Evolutionary conservation across 129 eudicot genomes (phyloP).

Genomic region (Pulicaria dysenterica): DNA sequence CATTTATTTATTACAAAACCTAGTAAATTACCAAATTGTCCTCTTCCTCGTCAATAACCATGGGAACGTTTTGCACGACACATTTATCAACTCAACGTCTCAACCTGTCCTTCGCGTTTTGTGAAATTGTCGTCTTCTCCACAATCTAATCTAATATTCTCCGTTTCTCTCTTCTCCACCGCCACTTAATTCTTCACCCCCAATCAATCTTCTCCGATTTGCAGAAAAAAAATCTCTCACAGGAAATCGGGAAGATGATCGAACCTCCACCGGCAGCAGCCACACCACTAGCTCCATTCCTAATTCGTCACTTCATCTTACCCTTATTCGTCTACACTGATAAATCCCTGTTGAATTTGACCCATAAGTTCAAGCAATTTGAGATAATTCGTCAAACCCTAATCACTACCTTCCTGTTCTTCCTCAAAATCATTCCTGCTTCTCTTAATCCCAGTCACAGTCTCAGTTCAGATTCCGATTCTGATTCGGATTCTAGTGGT

Average conservation of each 20-base stretch:
- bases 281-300: constrained; percentile 47
- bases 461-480: background rate
- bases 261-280: constrained; percentile 32
- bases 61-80: constrained; percentile 1
- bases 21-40: background rate
- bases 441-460: background rate
- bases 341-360: constrained; percentile 42
- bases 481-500: background rate
- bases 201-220: background rate
- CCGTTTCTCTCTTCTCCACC: background rate
- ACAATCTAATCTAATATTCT: background rate
- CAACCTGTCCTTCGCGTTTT: background rate
- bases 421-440: constrained; percentile 45
- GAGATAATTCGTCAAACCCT: constrained; percentile 44
- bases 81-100: background rate
- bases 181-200: constrained; percentile 19
- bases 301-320: constrained; percentile 47
- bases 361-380: constrained; percentile 44
- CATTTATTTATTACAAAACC: no score
- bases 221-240: background rate
- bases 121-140: background rate
- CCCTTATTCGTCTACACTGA: constrained; percentile 49
- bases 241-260: constrained; percentile 21
- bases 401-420: constrained; percentile 44
- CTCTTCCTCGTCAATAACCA: background rate